Evolutionary conservation across 768 basidiomycete species (phyloP).

Genomic region (Russula virescens): DNA sequence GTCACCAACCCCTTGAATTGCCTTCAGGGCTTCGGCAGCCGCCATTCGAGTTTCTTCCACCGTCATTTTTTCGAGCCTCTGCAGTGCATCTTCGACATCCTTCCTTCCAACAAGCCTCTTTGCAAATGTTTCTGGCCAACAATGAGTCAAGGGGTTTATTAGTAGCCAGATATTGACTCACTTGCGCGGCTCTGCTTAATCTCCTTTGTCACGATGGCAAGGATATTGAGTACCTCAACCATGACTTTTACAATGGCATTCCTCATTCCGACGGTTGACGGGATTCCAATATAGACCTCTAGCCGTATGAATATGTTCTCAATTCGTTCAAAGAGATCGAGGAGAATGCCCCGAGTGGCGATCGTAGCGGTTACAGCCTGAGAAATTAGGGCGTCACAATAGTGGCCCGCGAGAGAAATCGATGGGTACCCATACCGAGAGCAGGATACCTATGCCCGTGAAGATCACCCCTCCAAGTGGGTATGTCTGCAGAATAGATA

Average conservation of each 20-base stretch:
- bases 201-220: slow-evolving; percentile 1
- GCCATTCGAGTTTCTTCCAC: not conserved
- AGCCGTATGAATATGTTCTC: not conserved
- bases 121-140: not conserved
- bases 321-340: not conserved
- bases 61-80: not conserved
- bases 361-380: not conserved
- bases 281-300: not conserved
- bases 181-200: not conserved
- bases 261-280: not conserved
- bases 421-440: not conserved
- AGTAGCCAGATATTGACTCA: not conserved
- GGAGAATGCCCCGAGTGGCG: not conserved
- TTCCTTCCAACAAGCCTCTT: not conserved
- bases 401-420: not conserved
- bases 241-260: not conserved
- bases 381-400: not conserved
- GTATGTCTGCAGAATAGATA: not conserved
- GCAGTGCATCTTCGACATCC: not conserved
- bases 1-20: not conserved
- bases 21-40: not conserved
- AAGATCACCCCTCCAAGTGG: not conserved
- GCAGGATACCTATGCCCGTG: not conserved
- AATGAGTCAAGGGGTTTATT: not conserved
- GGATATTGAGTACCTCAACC: not conserved